Evolutionary conservation across 768 basidiomycete genomes (phyloP).

Genomic region (Panaeolus papilionaceus): DNA sequence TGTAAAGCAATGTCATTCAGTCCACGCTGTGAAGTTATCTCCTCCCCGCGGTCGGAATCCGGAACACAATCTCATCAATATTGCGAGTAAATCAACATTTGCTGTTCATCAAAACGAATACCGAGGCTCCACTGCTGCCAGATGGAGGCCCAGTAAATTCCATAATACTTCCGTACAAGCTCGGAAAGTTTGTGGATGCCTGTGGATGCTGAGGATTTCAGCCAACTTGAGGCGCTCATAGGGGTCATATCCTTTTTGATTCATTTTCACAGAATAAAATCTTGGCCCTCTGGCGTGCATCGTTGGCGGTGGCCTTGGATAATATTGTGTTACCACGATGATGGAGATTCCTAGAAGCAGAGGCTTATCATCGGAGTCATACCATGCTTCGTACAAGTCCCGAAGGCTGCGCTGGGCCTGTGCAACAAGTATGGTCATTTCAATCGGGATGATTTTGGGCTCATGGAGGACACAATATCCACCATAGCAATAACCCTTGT

Average conservation of each 20-base stretch:
- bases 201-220: not conserved
- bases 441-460: not conserved
- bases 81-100: not conserved
- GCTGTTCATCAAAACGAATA: not conserved
- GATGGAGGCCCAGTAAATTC: not conserved
- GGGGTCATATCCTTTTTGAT: not conserved
- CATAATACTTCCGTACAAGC: not conserved
- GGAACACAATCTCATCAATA: constrained; percentile 3
- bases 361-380: not conserved
- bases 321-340: not conserved
- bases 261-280: not conserved
- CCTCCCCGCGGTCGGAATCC: not conserved
- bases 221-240: not conserved
- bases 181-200: not conserved
- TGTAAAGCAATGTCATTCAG: not conserved
- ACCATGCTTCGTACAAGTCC: not conserved
- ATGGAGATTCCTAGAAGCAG: constrained; percentile 1
- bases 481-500: not conserved
- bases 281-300: not conserved
- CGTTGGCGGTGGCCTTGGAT: not conserved
- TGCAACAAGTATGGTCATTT: not conserved
- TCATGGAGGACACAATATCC: not conserved
- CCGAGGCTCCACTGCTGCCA: not conserved
- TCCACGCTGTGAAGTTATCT: not conserved
- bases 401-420: not conserved